Base-by-base conservation (phyloP, 2,329 filamentous ascomycete genomes). In the Triangularia verruculosa region DNA sequence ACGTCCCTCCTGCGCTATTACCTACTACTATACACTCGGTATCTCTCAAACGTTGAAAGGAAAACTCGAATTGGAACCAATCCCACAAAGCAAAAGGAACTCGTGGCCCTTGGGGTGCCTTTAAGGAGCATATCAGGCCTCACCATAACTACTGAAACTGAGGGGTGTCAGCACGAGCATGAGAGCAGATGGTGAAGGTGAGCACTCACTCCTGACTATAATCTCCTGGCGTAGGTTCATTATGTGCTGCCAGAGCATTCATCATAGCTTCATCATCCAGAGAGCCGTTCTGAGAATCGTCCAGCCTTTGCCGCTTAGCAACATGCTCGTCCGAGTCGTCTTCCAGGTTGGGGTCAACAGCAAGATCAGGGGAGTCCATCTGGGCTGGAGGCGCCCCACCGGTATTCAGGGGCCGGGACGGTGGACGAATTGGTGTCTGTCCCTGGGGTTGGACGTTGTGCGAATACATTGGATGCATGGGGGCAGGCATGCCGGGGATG, bases 181-280 rank as follows among this genome's bases (percentile, higher is more conserved):
- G 15, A 17, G 12, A 30, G 25, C 20, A 6, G 17, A 30, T 1
- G 17, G 34, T 24, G 9, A 20, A 11, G 28, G 3, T 6, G 15
- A 57, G 7, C 2, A 69, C 80, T 74, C 72, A 83, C 80, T 81
- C 78, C 28, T 77, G 67, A 32, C 72, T 69, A 66, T 80, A 83
- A 7, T 80, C 78, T 3, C 76, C 70, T 25, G 72, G 64, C 2
- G 73, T 72, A 1, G 74, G 67, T 28, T 75, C 74, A 68, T 76
- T 79, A 63, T 82, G 79, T 3, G 76, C 78, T 17, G 80, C 78
- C 51, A 84, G 70, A 7, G 79, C 80, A 52, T 67, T 73, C 65
- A 84, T 66, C 12, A 84, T 78, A 4, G 80, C 80, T 62, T 82
- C 80, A 63, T 83, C 81, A 27, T 69, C 68, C 13, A 82, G 69